These are phyloP conservation scores for Gliomastix tumulicola DNA, from an alignment of 2,329 filamentous ascomycete species.

Conservation along the genomic window DNA sequence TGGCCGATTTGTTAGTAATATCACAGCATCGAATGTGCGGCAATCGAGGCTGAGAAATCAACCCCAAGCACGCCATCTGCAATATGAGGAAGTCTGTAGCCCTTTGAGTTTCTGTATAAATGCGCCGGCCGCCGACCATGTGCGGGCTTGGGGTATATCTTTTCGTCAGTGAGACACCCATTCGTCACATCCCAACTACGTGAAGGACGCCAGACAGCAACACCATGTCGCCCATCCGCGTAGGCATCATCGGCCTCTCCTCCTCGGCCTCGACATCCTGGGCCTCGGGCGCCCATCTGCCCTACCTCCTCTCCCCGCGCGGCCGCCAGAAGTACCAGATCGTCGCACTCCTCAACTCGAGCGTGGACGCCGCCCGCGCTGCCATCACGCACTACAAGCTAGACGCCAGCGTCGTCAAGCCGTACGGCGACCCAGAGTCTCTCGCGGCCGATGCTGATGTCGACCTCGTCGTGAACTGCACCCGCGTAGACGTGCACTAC, in stretches of 20 bases:
- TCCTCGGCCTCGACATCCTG: constrained; percentile 42
- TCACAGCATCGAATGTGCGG: no score
- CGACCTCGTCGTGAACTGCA: constrained; percentile 47
- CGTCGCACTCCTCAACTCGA: constrained; percentile 45
- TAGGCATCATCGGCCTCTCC: constrained; percentile 35
- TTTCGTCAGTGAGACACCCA: no score
- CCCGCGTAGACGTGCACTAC: constrained; percentile 46
- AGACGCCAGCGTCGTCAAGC: constrained; percentile 28
- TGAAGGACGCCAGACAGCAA: no score
- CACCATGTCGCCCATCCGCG: constrained; percentile 11
- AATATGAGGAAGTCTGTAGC: no score
- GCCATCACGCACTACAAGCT: constrained; percentile 37
- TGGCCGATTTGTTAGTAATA: no score
- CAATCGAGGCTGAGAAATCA: no score
- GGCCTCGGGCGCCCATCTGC: constrained; percentile 49
- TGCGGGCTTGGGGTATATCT: no score
- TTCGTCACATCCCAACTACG: no score
- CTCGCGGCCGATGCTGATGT: constrained; percentile 41
- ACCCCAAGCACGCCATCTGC: no score
- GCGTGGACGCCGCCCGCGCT: constrained; percentile 29
- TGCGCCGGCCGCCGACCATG: no score
- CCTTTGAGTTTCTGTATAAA: no score
- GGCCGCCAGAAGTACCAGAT: constrained; percentile 37
- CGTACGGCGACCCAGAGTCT: constrained; percentile 41
- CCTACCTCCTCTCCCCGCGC: constrained; percentile 44